Conservation (phyloP, 2,329 filamentous ascomycete genomes). For the Hymenoscyphus linearis region DNA sequence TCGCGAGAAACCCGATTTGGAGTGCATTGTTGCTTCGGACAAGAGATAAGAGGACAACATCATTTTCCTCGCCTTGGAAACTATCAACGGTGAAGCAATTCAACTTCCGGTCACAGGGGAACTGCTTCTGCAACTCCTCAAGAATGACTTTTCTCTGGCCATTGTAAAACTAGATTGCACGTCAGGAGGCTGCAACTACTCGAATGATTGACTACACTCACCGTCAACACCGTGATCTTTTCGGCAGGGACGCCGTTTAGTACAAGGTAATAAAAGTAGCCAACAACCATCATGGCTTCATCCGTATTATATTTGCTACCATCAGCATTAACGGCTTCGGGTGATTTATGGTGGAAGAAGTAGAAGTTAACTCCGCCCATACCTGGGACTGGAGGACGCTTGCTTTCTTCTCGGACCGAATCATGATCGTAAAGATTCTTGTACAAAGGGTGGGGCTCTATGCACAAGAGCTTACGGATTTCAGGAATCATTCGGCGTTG, state of each 20-base stretch:
- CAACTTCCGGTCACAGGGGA: slow-evolving; percentile 31
- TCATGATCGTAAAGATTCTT: slow-evolving; percentile 51
- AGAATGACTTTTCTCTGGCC: slow-evolving; percentile 68
- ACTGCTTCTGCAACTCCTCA: slow-evolving; percentile 37
- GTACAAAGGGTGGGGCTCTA: slow-evolving; percentile 50
- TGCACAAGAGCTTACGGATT: slow-evolving; percentile 51
- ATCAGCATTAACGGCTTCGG: slow-evolving; percentile 57
- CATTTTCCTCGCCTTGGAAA: slow-evolving; percentile 89
- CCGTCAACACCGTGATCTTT: slow-evolving; percentile 71
- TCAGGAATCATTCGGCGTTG: slow-evolving; percentile 69
- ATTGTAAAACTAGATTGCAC: slow-evolving; percentile 62
- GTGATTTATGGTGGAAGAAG: slow-evolving; percentile 61
- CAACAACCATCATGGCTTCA: slow-evolving; percentile 73
- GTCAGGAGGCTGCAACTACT: neutral
- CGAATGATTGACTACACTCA: slow-evolving; percentile 1
- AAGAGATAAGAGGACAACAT: slow-evolving; percentile 73
- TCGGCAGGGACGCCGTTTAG: slow-evolving; percentile 55
- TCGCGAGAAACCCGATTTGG: slow-evolving; percentile 68
- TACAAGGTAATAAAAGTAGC: slow-evolving; percentile 66
- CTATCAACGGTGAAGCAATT: slow-evolving; percentile 80
- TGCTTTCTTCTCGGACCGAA: slow-evolving; percentile 45
- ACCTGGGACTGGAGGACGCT: slow-evolving; percentile 50
- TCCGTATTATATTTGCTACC: slow-evolving; percentile 62
- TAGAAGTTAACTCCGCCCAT: slow-evolving; percentile 57
- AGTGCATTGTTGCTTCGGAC: slow-evolving; percentile 60